Evolutionary conservation across 345 rosid genomes (phyloP).

Genomic region (Alliaria petiolata): DNA sequence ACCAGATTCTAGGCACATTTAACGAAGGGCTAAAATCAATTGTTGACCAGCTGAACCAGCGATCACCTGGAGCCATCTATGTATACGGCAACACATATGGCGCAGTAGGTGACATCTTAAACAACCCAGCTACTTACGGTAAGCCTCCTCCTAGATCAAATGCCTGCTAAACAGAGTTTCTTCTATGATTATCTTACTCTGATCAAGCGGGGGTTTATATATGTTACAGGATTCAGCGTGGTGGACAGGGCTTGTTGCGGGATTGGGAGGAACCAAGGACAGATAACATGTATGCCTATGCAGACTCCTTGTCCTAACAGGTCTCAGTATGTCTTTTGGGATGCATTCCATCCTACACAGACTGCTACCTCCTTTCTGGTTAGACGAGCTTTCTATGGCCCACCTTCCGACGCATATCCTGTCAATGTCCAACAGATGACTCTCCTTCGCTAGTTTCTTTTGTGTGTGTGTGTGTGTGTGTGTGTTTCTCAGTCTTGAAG

Average conservation of each 20-base stretch:
- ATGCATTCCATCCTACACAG: constrained; percentile 88
- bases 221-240: constrained; percentile 59
- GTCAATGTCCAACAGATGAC: constrained; percentile 74
- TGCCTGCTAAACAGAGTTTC: background rate
- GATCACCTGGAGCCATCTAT: constrained; percentile 51
- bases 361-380: constrained; percentile 58
- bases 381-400: constrained; percentile 60
- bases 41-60: constrained; percentile 55
- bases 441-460: constrained; percentile 31
- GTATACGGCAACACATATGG: constrained; percentile 57
- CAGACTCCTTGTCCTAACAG: constrained; percentile 55
- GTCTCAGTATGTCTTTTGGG: constrained; percentile 69
- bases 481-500: background rate
- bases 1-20: constrained; percentile 63
- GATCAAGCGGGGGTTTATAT: background rate
- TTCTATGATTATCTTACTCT: background rate
- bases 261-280: constrained; percentile 59
- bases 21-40: constrained; percentile 64
- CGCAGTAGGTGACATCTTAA: constrained; percentile 66
- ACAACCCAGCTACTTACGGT: constrained; percentile 62
- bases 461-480: background rate
- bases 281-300: constrained; percentile 69
- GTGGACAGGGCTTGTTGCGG: constrained; percentile 80
- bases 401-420: constrained; percentile 58
- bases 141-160: constrained; percentile 5